These are phyloP conservation scores for Jamesozyma hellenica DNA, from an alignment of 805 yeast genomes.

Conservation along the genomic window DNA sequence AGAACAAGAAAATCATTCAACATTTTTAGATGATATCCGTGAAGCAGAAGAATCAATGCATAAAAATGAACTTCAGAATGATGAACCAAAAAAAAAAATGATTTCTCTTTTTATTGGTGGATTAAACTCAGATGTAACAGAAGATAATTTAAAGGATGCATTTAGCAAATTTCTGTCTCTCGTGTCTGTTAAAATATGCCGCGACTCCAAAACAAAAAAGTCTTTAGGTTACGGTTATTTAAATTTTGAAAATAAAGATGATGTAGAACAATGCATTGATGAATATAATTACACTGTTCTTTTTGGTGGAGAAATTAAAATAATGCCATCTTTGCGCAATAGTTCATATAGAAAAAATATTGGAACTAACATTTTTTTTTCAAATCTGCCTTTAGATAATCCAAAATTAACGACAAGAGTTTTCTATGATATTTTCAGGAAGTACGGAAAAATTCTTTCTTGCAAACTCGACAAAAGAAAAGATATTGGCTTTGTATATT, in stretches of 20 bases:
- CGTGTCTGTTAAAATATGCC: slow-evolving; percentile 50
- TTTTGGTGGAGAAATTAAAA: slow-evolving; percentile 38
- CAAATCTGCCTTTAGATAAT: slow-evolving; percentile 35
- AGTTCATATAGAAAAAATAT: slow-evolving; percentile 34
- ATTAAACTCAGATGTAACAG: slow-evolving; percentile 41
- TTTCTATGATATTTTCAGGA: slow-evolving; percentile 42
- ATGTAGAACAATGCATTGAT: slow-evolving; percentile 48
- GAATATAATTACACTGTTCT: slow-evolving; percentile 42
- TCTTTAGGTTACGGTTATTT: slow-evolving; percentile 71
- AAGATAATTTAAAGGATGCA: slow-evolving; percentile 35
- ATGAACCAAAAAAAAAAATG: not conserved
- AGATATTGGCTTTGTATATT: slow-evolving; percentile 36
- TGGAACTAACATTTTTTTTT: slow-evolving; percentile 44
- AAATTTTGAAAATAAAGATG: slow-evolving; percentile 41
- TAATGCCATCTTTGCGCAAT: slow-evolving; percentile 47
- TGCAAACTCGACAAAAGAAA: slow-evolving; percentile 34
- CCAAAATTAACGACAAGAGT: slow-evolving; percentile 32
- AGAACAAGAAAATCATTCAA: not conserved
- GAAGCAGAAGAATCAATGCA: not conserved
- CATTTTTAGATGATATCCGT: not conserved
- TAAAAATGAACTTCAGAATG: not conserved
- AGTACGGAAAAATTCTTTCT: slow-evolving; percentile 38
- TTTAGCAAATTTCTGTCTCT: slow-evolving; percentile 39
- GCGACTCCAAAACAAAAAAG: slow-evolving; percentile 40
- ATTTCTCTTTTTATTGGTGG: slow-evolving; percentile 55